A percentile compares a stretch with the other conserved stretches of the same genome.
These are phyloP conservation scores for Sarocladiaceae sp. DNA, from an alignment of 2,329 filamentous ascomycete species.

Conservation along the genomic window DNA sequence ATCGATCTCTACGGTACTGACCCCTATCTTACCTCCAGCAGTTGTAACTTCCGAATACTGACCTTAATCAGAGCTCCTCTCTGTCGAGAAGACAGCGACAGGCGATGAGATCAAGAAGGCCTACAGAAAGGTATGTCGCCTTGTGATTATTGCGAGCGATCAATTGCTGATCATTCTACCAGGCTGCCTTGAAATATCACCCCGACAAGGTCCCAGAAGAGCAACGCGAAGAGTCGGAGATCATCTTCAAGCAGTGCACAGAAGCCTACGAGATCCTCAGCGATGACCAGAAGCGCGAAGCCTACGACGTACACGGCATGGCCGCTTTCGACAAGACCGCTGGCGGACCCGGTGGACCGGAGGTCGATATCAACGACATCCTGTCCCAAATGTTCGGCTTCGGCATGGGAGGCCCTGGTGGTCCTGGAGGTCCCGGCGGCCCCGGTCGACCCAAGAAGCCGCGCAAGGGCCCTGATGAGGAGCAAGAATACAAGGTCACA, in stretches of 20 bases:
- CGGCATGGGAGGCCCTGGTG: constrained; percentile 56
- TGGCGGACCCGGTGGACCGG: constrained; percentile 62
- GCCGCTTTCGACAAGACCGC: constrained; percentile 77
- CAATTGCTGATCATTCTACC: constrained; percentile 10
- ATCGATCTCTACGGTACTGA: constrained; percentile 58
- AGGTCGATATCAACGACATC: constrained; percentile 86
- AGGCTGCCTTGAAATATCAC: constrained; percentile 85
- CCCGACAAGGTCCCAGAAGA: constrained; percentile 93
- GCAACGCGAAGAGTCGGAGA: constrained; percentile 78
- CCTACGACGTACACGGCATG: constrained; percentile 96
- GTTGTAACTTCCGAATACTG: not conserved
- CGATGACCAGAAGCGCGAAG: constrained; percentile 87
- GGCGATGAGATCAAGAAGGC: constrained; percentile 89
- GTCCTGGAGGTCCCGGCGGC: constrained; percentile 32
- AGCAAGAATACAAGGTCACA: constrained; percentile 85
- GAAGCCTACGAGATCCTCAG: constrained; percentile 97
- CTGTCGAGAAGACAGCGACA: constrained; percentile 65
- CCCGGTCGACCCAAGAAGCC: constrained; percentile 55
- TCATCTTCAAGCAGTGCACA: constrained; percentile 87
- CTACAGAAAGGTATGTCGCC: constrained; percentile 74
- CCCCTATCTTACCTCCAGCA: not conserved
- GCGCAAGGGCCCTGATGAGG: constrained; percentile 74
- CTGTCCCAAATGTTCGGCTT: constrained; percentile 88
- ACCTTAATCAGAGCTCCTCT: constrained; percentile 64
- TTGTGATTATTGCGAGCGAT: not conserved